Conservation (phyloP, 331 rosid species). For the Cucumis variabilis region DNA sequence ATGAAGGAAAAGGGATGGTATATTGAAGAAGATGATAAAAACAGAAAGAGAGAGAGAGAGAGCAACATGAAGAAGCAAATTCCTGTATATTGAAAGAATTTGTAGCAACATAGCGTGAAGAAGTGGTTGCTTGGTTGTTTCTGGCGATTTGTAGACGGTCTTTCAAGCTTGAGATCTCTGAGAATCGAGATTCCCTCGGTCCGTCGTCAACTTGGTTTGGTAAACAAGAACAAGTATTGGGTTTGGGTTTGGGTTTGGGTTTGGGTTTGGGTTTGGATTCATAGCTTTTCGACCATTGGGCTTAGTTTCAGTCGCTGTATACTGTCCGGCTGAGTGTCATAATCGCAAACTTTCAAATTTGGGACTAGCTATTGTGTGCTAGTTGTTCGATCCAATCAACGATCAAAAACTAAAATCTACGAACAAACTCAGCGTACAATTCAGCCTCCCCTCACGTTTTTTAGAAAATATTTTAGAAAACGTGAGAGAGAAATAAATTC, state of each 20-base stretch:
- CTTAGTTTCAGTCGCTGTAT: neutral
- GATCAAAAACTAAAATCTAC: no score
- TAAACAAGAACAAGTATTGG: neutral
- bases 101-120: conserved; percentile 47
- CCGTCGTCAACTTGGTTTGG: neutral
- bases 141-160: neutral
- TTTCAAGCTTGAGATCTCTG: conserved; percentile 25
- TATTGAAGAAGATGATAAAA: conserved; percentile 59
- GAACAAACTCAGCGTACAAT: no score
- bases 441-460: no score
- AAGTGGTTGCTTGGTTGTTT: neutral
- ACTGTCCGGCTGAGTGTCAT: no score
- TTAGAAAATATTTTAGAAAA: no score
- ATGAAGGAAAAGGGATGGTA: conserved; percentile 72
- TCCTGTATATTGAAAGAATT: conserved; percentile 57
- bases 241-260: conserved; percentile 9
- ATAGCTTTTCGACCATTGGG: neutral
- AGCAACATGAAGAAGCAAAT: conserved; percentile 60
- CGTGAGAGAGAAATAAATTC: no score
- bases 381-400: no score
- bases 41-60: conserved; percentile 55
- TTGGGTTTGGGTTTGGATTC: neutral
- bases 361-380: no score
- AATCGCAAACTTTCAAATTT: no score
- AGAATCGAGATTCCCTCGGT: neutral